A percentile compares a stretch with the other conserved stretches of the same genome.
Conservation (phyloP, 768 basidiomycete species). For the Steccherinum ochraceum region DNA sequence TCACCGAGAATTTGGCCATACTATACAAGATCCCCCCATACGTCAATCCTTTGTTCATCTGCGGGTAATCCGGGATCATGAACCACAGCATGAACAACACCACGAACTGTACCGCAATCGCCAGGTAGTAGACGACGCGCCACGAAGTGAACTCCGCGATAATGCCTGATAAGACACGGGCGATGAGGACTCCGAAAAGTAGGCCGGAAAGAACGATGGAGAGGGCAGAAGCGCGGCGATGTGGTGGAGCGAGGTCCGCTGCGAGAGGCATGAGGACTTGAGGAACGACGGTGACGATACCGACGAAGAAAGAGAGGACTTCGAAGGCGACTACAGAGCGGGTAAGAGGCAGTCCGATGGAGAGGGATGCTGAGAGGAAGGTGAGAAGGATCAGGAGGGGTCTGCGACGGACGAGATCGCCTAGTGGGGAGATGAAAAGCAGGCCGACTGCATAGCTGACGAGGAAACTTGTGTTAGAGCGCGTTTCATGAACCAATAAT, state of each 20-base stretch:
- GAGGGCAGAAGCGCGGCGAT: constrained; percentile 67
- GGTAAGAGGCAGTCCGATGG: constrained; percentile 68
- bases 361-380: constrained; percentile 46
- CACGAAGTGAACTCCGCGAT: constrained; percentile 68
- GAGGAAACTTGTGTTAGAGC: not conserved
- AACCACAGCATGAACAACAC: constrained; percentile 56
- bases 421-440: constrained; percentile 71
- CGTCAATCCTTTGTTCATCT: constrained; percentile 58
- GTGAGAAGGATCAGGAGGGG: constrained; percentile 60
- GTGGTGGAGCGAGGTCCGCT: constrained; percentile 75
- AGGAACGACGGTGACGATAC: constrained; percentile 63
- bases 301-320: constrained; percentile 63
- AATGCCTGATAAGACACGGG: constrained; percentile 69
- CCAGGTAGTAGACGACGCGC: constrained; percentile 73
- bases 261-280: constrained; percentile 73
- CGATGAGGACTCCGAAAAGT: constrained; percentile 66
- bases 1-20: constrained; percentile 72
- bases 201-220: constrained; percentile 64
- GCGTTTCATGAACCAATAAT: not conserved
- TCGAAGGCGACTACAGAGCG: constrained; percentile 55
- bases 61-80: constrained; percentile 78
- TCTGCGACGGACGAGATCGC: constrained; percentile 75
- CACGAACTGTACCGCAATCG: constrained; percentile 60
- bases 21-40: constrained; percentile 67
- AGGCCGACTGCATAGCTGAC: constrained; percentile 23